A percentile compares a stretch with the other conserved stretches of the same genome.
These are phyloP conservation scores for Colletotrichum limetticola DNA, from an alignment of 2,329 filamentous ascomycete species.

Conservation along the genomic window DNA sequence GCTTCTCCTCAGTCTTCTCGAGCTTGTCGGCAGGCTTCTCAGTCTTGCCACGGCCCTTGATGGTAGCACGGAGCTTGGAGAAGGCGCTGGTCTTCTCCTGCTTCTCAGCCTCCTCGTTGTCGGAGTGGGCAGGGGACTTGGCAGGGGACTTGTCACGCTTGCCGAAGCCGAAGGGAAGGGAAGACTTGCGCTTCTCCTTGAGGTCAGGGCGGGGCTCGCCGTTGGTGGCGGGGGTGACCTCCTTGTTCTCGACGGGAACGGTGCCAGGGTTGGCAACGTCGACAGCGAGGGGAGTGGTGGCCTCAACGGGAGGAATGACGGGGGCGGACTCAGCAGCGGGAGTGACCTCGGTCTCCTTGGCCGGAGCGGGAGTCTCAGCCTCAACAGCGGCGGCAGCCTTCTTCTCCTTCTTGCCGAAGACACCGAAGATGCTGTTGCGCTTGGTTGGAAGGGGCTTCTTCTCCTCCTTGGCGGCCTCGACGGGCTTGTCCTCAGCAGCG, in stretches of 20 bases:
- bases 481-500: slow-evolving; percentile 51
- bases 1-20: slow-evolving; percentile 37
- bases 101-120: slow-evolving; percentile 70
- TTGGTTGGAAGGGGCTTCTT: slow-evolving; percentile 61
- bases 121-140: slow-evolving; percentile 61
- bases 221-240: slow-evolving; percentile 54
- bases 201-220: slow-evolving; percentile 70
- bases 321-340: slow-evolving; percentile 62
- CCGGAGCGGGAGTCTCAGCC: slow-evolving; percentile 52
- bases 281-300: slow-evolving; percentile 64
- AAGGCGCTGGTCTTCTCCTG: slow-evolving; percentile 63
- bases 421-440: slow-evolving; percentile 68
- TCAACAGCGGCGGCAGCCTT: slow-evolving; percentile 65
- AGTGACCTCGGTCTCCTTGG: slow-evolving; percentile 55
- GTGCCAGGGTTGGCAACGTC: slow-evolving; percentile 61
- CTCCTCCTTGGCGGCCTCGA: slow-evolving; percentile 44
- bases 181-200: slow-evolving; percentile 88
- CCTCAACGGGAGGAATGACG: slow-evolving; percentile 69
- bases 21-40: slow-evolving; percentile 51
- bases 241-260: slow-evolving; percentile 59
- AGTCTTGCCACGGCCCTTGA: slow-evolving; percentile 57
- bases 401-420: slow-evolving; percentile 68
- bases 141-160: slow-evolving; percentile 63
- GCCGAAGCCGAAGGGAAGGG: slow-evolving; percentile 78
- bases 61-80: slow-evolving; percentile 70